Percentiles rank a stretch among this genome's conserved stretches.
Evolutionary conservation across 2,329 filamentous ascomycete genomes (phyloP).

Genomic region (Zopfia rhizophila): DNA sequence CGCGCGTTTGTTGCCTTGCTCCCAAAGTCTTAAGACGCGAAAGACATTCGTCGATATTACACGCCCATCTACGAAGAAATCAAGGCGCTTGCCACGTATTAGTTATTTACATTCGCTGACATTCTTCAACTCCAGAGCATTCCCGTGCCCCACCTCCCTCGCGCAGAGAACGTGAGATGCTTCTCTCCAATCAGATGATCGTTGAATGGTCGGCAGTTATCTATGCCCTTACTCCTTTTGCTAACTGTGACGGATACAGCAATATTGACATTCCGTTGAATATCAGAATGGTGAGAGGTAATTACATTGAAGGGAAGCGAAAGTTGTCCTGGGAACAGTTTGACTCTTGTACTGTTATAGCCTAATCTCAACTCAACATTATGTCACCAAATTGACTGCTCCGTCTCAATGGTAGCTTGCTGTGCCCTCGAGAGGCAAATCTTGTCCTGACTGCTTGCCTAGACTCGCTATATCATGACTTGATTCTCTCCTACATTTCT

Average conservation of each 20-base stretch:
- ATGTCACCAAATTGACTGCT: conserved; percentile 45
- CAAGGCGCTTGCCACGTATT: conserved; percentile 35
- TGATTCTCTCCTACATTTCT: conserved; percentile 45
- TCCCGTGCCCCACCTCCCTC: conserved; percentile 46
- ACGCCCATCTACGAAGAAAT: conserved; percentile 29
- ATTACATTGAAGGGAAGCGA: conserved; percentile 45
- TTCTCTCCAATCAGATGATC: conserved; percentile 47
- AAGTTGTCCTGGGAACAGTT: conserved; percentile 33
- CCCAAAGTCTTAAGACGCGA: conserved; percentile 38
- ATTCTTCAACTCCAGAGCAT: conserved; percentile 49
- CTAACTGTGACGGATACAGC: conserved; percentile 43
- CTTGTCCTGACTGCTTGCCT: conserved; percentile 36
- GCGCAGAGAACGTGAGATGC: conserved; percentile 37
- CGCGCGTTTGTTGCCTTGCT: conserved; percentile 40
- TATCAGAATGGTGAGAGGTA: conserved; percentile 37
- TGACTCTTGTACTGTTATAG: conserved; percentile 44
- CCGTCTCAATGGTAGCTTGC: conserved; percentile 43
- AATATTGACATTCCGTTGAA: conserved; percentile 46
- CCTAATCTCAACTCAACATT: conserved; percentile 41
- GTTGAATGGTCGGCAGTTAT: conserved; percentile 42
- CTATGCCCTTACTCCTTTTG: conserved; percentile 50
- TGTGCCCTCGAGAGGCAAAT: conserved; percentile 38
- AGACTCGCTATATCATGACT: conserved; percentile 43
- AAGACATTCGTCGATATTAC: conserved; percentile 46
- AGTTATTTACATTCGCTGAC: conserved; percentile 49